Conservation (phyloP, 176 grass and related monocot species). For the Zea mays region DNA sequence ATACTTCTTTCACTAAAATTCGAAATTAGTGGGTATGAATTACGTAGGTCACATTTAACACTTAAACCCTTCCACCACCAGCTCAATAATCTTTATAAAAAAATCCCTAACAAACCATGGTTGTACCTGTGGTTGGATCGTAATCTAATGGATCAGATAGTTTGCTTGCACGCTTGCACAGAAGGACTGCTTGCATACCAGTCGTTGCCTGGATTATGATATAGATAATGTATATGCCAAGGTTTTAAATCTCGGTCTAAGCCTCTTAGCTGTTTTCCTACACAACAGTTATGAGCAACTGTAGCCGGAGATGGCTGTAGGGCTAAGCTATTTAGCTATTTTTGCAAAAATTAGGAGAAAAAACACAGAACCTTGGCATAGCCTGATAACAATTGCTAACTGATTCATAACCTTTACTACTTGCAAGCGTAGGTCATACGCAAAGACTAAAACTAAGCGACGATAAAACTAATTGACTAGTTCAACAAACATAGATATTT, state of each 20-base stretch:
- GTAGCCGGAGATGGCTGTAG: background rate
- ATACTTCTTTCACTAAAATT: background rate
- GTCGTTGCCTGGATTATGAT: background rate
- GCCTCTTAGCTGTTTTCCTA: too few relatives aligned
- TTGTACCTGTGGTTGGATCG: too few relatives aligned
- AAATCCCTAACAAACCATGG: too few relatives aligned
- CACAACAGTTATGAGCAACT: background rate
- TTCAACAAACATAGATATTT: background rate
- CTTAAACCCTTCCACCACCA: too few relatives aligned
- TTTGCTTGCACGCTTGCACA: too few relatives aligned
- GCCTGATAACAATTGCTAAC: background rate
- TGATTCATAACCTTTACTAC: background rate
- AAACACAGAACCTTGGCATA: background rate
- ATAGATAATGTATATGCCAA: background rate
- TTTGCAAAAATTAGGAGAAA: background rate
- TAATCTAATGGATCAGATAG: too few relatives aligned
- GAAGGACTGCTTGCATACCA: too few relatives aligned
- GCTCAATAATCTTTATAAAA: too few relatives aligned
- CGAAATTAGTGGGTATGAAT: background rate
- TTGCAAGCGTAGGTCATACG: background rate
- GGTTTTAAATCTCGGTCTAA: background rate
- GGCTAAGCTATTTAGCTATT: background rate
- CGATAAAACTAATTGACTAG: background rate
- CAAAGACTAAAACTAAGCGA: background rate
- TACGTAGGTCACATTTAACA: too few relatives aligned